Conservation (phyloP, 371 early-diverging fungal genomes). For the Mucor piriformis region DNA sequence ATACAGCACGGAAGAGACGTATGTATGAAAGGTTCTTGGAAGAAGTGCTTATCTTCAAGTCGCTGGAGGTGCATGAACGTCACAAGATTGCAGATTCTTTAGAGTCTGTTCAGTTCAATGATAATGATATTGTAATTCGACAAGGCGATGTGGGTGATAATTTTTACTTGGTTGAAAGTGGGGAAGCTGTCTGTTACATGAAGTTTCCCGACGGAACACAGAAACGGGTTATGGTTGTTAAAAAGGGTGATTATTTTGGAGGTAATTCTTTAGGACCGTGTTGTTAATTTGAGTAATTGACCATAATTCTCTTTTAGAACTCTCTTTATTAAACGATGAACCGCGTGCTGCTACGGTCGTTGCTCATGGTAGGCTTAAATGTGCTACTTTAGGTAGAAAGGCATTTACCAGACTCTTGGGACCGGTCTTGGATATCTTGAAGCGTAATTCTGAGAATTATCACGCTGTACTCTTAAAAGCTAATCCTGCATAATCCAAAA, state of each 20-base stretch:
- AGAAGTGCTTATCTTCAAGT: conserved; percentile 69
- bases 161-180: conserved; percentile 84
- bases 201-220: conserved; percentile 63
- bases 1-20: conserved; percentile 69
- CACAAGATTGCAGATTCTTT: conserved; percentile 85
- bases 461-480: conserved; percentile 35
- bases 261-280: conserved; percentile 58
- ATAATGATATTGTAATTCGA: conserved; percentile 67
- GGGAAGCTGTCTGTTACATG: conserved; percentile 68
- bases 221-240: conserved; percentile 72
- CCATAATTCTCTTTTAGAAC: conserved; percentile 37
- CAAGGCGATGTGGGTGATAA: conserved; percentile 73
- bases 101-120: conserved; percentile 69
- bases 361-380: conserved; percentile 89
- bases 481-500: conserved; percentile 3
- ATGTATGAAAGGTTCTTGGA: conserved; percentile 82
- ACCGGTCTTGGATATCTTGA: conserved; percentile 84
- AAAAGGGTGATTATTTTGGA: conserved; percentile 95
- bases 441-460: conserved; percentile 89
- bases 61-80: conserved; percentile 70
- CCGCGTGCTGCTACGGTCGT: conserved; percentile 91
- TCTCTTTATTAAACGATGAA: conserved; percentile 88
- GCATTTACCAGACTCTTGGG: conserved; percentile 94
- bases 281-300: too few relatives aligned
- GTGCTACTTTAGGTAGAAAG: conserved; percentile 88